These are phyloP conservation scores for Penicillium expansum DNA, from an alignment of 2,329 filamentous ascomycete genomes.

Conservation along the genomic window DNA sequence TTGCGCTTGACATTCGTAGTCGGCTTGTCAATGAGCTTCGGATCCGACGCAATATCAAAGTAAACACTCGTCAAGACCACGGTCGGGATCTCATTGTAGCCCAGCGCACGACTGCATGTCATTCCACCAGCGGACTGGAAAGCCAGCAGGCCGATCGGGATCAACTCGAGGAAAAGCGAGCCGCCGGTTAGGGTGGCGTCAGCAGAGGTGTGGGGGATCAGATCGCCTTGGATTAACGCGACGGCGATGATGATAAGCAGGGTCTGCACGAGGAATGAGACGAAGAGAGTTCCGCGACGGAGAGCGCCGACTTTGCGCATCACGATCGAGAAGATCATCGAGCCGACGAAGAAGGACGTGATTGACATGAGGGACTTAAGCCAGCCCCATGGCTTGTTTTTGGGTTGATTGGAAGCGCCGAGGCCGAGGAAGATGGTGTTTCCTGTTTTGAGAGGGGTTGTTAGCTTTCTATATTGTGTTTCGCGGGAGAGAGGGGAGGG, in stretches of 20 bases:
- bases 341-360: constrained; percentile 41
- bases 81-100: constrained; percentile 46
- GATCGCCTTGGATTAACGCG: constrained; percentile 37
- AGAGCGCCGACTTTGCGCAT: constrained; percentile 38
- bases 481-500: not conserved
- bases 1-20: constrained; percentile 40
- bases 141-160: constrained; percentile 44
- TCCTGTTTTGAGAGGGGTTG: constrained; percentile 26
- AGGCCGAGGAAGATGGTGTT: constrained; percentile 50
- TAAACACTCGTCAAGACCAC: constrained; percentile 49
- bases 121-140: constrained; percentile 48
- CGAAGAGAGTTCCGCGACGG: constrained; percentile 37
- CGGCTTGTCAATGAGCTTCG: constrained; percentile 34
- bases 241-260: constrained; percentile 42
- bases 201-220: constrained; percentile 35
- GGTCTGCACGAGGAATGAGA: constrained; percentile 43
- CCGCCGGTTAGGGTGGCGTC: constrained; percentile 26
- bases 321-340: constrained; percentile 39
- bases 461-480: not conserved
- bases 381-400: constrained; percentile 42
- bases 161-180: constrained; percentile 39
- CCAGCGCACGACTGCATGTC: constrained; percentile 42
- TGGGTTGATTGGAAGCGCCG: constrained; percentile 42
- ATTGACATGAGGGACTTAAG: constrained; percentile 47
- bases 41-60: constrained; percentile 46